These are phyloP conservation scores for Leucoagaricus sp. DNA, from an alignment of 1,284 basidiomycete genomes.

Conservation along the genomic window DNA sequence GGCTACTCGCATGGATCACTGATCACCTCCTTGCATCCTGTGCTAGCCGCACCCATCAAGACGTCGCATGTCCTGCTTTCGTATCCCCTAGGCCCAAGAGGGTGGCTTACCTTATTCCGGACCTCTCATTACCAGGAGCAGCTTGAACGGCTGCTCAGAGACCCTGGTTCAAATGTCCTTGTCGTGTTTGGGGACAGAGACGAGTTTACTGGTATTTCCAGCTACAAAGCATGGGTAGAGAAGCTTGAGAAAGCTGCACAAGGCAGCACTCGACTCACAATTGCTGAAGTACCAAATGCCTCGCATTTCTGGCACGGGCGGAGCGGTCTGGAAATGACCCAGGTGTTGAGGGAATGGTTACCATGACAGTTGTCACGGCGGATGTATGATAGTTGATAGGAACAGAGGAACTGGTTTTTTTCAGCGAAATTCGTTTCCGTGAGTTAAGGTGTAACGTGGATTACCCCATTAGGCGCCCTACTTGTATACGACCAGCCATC, in stretches of 20 bases:
- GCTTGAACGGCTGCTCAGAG: conserved; percentile 48
- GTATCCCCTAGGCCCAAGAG: conserved; percentile 72
- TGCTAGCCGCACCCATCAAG: conserved; percentile 42
- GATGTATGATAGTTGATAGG: conserved; percentile 1
- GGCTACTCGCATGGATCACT: conserved; percentile 83
- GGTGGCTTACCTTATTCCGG: conserved; percentile 69
- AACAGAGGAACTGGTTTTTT: background rate
- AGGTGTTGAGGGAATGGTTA: conserved; percentile 33
- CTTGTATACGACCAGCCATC: background rate
- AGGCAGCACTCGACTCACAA: conserved; percentile 22
- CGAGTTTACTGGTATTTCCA: conserved; percentile 63
- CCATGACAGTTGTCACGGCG: conserved; percentile 21
- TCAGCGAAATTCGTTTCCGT: background rate
- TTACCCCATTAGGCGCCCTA: conserved; percentile 23
- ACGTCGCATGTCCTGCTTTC: conserved; percentile 73
- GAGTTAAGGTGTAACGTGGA: conserved; percentile 13
- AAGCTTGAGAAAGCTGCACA: conserved; percentile 31
- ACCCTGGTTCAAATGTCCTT: conserved; percentile 53
- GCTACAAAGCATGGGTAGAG: conserved; percentile 58
- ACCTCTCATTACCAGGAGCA: conserved; percentile 50
- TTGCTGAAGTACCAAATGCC: conserved; percentile 34
- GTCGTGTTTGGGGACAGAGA: conserved; percentile 69
- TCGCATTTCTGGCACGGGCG: conserved; percentile 46
- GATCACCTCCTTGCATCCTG: conserved; percentile 63
- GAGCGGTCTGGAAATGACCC: conserved; percentile 25